Conservation (phyloP, 2,329 filamentous ascomycete species). For the Neopestalotiopsis rosae region DNA sequence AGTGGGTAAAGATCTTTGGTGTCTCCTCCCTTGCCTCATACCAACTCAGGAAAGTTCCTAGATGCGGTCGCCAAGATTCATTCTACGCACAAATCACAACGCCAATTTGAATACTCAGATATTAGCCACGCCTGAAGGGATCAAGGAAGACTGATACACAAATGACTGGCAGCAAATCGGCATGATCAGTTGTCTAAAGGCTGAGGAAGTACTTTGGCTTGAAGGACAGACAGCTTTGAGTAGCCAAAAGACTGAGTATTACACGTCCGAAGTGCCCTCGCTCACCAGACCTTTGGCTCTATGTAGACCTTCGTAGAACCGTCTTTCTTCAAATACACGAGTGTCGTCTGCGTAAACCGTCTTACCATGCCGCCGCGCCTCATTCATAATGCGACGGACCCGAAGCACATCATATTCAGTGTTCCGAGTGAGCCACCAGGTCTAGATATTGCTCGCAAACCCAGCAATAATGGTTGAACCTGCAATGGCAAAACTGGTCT, state of each 20-base stretch:
- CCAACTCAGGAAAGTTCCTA: no score
- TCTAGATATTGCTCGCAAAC: slow-evolving; percentile 31
- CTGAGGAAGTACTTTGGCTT: no score
- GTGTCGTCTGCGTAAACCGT: slow-evolving; percentile 40
- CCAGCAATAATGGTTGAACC: slow-evolving; percentile 27
- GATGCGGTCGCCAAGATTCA: no score
- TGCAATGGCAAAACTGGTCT: slow-evolving; percentile 32
- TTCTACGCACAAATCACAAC: no score
- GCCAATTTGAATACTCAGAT: no score
- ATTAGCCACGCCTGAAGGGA: no score
- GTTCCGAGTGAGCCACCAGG: slow-evolving; percentile 32
- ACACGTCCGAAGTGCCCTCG: background rate
- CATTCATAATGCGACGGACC: slow-evolving; percentile 24
- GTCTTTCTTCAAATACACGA: slow-evolving; percentile 19
- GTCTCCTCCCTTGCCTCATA: no score
- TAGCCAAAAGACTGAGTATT: background rate
- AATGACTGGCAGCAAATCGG: no score
- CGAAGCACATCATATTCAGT: slow-evolving; percentile 32
- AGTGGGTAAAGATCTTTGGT: no score
- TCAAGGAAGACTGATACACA: no score
- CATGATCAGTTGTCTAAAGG: no score
- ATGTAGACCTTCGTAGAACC: slow-evolving; percentile 7
- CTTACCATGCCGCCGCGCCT: slow-evolving; percentile 23
- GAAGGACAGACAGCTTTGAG: background rate
- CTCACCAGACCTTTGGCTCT: background rate